Percentiles rank a stretch among this genome's conserved stretches.
These are phyloP conservation scores for Cucumis cinereus DNA, from an alignment of 306 rosid species.

Conservation along the genomic window DNA sequence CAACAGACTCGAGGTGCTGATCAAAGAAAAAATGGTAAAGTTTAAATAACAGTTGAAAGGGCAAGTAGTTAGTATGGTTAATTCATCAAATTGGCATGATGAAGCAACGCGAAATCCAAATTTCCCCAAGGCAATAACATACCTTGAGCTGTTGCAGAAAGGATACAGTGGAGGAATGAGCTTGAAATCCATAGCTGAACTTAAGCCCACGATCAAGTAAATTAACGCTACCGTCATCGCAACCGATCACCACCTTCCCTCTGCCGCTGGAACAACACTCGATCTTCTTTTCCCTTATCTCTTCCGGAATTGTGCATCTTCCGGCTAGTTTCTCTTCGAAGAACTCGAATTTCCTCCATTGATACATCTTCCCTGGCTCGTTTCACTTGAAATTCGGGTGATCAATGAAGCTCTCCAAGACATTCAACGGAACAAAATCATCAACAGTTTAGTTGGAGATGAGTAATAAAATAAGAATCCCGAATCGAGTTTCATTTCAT, in stretches of 20 bases:
- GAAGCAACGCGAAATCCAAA: neutral
- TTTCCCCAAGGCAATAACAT: neutral
- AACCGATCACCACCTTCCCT: conserved; percentile 82
- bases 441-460: neutral
- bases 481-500: neutral
- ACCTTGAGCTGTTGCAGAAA: conserved; percentile 99
- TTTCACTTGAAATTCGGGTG: neutral
- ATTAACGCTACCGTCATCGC: conserved; percentile 61
- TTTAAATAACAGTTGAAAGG: neutral
- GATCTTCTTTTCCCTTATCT: conserved; percentile 42
- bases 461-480: neutral
- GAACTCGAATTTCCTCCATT: conserved; percentile 96
- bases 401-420: neutral
- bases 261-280: conserved; percentile 89
- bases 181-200: conserved; percentile 67
- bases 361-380: conserved; percentile 41
- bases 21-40: neutral
- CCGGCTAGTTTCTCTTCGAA: conserved; percentile 79
- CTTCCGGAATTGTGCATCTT: conserved; percentile 58
- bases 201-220: conserved; percentile 84
- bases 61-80: neutral
- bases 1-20: neutral
- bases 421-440: neutral
- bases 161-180: conserved; percentile 67
- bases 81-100: neutral